Evolutionary conservation across 495 filamentous ascomycete genomes (phyloP), one percentile per base, ranked within the genome.

Genomic region (Talaromyces thailandensis): DNA sequence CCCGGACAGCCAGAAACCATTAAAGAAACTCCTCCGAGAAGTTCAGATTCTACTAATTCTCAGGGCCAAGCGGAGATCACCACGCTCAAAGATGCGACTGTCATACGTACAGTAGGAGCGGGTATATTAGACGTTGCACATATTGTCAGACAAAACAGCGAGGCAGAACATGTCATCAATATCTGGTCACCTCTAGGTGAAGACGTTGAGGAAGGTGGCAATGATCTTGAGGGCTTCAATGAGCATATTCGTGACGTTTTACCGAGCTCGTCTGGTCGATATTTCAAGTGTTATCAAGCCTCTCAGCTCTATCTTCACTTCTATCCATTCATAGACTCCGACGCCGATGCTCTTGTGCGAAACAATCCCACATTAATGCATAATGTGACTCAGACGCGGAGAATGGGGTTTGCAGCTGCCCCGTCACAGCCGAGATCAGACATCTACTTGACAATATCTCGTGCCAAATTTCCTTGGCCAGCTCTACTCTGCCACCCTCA

Each of bases 321-420:
- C 9, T 86, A 87, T 63, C 79, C 90, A 5, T 96, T 96, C 70
- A 79, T 82, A 25, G 77, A 82, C 61, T 79, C 86, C 6, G 92
- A 97, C 66, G 84, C 90, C 0, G 92, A 92, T 65, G 78, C 74
- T 2, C 82, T 99, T 29, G 86, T 98, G 62, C 87, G 87, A 63
- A 83, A 86, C 52, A 97, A 93, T 14, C 95, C 93, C 8, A 98
- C 94, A 0, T 76, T 95, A 5, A 83, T 98, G 37, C 90, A 95
- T 60, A 85, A 86, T 48, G 83, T 97, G 62, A 81, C 81, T 63
- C 87, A 86, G 65, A 93, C 92, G 6, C 84, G 81, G 64, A 92
- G 93, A 71, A 92, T 96, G 67, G 93, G 92, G n/a, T 99, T 99
- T 73, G 88, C 94, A 2, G 92, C 92, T 21, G 93, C 92, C 7